Percentiles rank a stretch among this genome's conserved stretches.
Conservation (phyloP, 148 eudicot species). For the Hydrangea macrophylla region DNA sequence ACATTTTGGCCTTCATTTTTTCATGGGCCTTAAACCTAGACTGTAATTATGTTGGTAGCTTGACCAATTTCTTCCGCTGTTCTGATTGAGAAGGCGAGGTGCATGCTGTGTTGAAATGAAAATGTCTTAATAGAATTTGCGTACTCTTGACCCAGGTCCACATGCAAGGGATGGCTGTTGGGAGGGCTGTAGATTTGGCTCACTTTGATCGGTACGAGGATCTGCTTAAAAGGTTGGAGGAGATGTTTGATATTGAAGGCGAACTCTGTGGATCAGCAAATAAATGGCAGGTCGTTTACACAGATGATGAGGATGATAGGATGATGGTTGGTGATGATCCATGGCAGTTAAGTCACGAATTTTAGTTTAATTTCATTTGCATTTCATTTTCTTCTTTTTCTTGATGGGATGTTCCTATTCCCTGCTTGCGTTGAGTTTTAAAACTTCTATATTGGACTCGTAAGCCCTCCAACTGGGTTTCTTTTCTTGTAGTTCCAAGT, state of each 20-base stretch:
- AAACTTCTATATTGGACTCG: background rate
- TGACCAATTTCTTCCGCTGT: background rate
- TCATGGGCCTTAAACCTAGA: background rate
- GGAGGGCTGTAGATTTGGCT: conserved; percentile 85
- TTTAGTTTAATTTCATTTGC: background rate
- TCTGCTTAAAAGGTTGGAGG: conserved; percentile 69
- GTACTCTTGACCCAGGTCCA: conserved; percentile 59
- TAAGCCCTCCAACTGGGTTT: background rate
- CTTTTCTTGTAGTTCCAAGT: too few relatives aligned
- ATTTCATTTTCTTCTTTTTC: background rate
- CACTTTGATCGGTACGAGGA: conserved; percentile 63
- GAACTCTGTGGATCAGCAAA: conserved; percentile 64
- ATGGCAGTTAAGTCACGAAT: conserved; percentile 74
- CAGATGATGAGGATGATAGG: conserved; percentile 88
- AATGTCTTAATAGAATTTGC: background rate
- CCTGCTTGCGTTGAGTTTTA: background rate
- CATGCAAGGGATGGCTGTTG: conserved; percentile 96
- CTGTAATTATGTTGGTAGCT: background rate
- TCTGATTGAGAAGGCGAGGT: background rate
- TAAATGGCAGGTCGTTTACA: conserved; percentile 91
- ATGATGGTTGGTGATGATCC: conserved; percentile 99
- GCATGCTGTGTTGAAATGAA: background rate
- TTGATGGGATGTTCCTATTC: background rate
- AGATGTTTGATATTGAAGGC: conserved; percentile 76
- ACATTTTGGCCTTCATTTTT: background rate